Evolutionary conservation across 2,329 filamentous ascomycete genomes (phyloP).

Genomic region (Diatrype stigma): DNA sequence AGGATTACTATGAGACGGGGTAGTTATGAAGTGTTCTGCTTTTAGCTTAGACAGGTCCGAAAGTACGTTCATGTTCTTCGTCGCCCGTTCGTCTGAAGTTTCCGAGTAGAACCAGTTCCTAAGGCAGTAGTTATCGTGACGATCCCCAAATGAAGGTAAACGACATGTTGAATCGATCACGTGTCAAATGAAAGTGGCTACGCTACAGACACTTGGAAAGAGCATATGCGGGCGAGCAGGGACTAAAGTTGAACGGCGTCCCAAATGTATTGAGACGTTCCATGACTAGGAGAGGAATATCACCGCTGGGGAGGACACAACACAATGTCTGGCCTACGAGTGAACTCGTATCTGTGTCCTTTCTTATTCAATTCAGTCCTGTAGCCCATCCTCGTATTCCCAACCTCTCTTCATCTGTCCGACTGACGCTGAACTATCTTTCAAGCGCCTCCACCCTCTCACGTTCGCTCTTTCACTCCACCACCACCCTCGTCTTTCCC

Average conservation of each 20-base stretch:
- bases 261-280: too few species aligned
- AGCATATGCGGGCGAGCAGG: too few species aligned
- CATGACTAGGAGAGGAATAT: too few species aligned
- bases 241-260: too few species aligned
- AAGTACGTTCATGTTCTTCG: not conserved
- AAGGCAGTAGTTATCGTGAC: not conserved
- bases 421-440: slow-evolving; percentile 47
- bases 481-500: slow-evolving; percentile 46
- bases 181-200: slow-evolving; percentile 15
- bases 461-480: slow-evolving; percentile 42
- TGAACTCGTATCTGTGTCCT: too few species aligned
- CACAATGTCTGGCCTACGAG: too few species aligned
- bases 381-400: not conserved
- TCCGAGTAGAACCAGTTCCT: slow-evolving; percentile 17
- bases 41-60: not conserved
- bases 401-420: slow-evolving; percentile 45
- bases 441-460: slow-evolving; percentile 39
- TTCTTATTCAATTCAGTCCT: slow-evolving; percentile 1
- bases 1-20: too few species aligned
- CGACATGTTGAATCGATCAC: slow-evolving; percentile 19
- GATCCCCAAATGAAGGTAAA: slow-evolving; percentile 15
- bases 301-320: too few species aligned
- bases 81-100: slow-evolving; percentile 8
- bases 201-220: slow-evolving; percentile 8
- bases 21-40: too few species aligned